These are phyloP conservation scores for Entomophthora muscae DNA, from an alignment of 371 early-diverging fungal genomes.

Conservation along the genomic window DNA sequence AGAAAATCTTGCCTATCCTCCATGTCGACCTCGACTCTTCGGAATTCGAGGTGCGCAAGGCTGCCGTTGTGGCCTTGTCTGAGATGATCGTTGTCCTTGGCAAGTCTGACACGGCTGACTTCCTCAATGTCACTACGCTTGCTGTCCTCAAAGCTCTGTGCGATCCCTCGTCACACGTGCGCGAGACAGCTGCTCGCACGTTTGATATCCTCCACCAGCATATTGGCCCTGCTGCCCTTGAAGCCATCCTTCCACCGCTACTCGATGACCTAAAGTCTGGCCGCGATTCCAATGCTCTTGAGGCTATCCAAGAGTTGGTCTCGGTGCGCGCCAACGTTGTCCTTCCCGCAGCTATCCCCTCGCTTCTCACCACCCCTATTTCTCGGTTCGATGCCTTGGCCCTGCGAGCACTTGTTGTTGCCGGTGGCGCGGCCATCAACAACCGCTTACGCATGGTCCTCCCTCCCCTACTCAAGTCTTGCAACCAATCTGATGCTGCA, in stretches of 20 bases:
- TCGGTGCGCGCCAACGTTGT: conserved; percentile 85
- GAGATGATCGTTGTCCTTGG: conserved; percentile 81
- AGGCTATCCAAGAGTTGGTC: conserved; percentile 92
- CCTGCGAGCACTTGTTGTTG: conserved; percentile 71
- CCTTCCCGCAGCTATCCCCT: conserved; percentile 90
- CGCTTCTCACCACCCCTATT: conserved; percentile 73
- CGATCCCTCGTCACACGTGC: conserved; percentile 60
- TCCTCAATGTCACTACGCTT: conserved; percentile 62
- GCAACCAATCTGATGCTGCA: conserved; percentile 40
- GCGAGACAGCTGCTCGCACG: conserved; percentile 87
- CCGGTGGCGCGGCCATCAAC: conserved; percentile 74
- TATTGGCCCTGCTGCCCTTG: conserved; percentile 79
- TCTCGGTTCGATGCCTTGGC: conserved; percentile 82
- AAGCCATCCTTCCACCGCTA: conserved; percentile 73
- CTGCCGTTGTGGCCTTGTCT: conserved; percentile 81
- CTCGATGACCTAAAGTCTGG: conserved; percentile 58
- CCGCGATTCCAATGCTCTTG: conserved; percentile 57
- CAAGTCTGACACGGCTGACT: conserved; percentile 60
- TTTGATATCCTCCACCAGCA: conserved; percentile 84
- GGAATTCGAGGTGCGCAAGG: conserved; percentile 54
- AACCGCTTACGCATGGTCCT: conserved; percentile 61
- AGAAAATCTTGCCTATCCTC: conserved; percentile 75
- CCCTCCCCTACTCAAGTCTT: conserved; percentile 58
- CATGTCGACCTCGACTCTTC: conserved; percentile 52
- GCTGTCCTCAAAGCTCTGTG: conserved; percentile 61